phyloP scores from a whole-genome alignment of 345 rosid genomes.

The Eucalyptus coolabah region DNA sequence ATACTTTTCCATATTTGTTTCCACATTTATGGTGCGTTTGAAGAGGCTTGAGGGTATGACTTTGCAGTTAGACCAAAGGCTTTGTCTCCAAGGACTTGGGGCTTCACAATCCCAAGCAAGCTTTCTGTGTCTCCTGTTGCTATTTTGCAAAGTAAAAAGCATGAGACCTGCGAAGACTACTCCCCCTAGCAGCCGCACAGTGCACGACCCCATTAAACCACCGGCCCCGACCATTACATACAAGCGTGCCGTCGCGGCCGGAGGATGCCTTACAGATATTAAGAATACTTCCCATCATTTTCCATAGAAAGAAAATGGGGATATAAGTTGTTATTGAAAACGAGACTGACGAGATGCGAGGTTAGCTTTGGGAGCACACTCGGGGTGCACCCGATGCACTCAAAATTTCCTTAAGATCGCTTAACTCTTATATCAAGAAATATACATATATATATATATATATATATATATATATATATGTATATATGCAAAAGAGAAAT shows the following conservation, averaged over 20 bases:
- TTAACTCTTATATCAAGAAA: background rate
- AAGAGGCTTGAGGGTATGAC: background rate
- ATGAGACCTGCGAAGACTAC: background rate
- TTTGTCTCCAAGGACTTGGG: background rate
- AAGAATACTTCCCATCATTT: background rate
- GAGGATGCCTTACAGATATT: background rate
- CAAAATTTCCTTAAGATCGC: background rate
- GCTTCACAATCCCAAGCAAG: background rate
- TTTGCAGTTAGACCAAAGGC: background rate
- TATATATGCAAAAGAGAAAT: background rate
- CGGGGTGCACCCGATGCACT: background rate
- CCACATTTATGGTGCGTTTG: background rate
- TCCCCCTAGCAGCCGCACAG: background rate
- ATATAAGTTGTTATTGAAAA: background rate
- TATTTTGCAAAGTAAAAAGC: background rate
- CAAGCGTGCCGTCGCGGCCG: background rate
- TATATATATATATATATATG: no score
- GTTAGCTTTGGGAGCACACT: background rate
- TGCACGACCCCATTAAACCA: background rate
- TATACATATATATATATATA: no score
- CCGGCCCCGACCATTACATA: background rate
- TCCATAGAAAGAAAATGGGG: background rate
- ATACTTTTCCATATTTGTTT: background rate
- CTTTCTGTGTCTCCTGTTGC: background rate
- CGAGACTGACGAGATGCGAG: background rate